Base-by-base conservation (phyloP, 257 asterid genomes). In the Petunia axillaris region DNA sequence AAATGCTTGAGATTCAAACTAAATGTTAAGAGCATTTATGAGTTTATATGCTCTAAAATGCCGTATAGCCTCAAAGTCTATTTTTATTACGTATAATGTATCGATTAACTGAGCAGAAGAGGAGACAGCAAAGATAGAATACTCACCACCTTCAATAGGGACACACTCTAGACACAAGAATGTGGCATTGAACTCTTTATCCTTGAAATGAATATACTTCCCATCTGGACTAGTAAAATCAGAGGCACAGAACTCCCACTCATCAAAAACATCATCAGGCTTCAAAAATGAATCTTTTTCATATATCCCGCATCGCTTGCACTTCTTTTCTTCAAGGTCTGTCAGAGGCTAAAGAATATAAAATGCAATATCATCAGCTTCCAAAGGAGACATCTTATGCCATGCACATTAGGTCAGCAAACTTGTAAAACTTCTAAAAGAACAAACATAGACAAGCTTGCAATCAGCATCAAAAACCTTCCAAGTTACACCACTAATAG, bases 101-200 rank as follows among this genome's bases (percentile, higher is more conserved):
- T 48, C 2, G 0, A 36, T 48, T 57, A 37, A 80, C 55, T 58
- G 13, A 77, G 36, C 38, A 55, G 40, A 63, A 37, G 63, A 75
- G 41, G 46, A 76, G 79, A 68, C 65, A 36, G 59, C 25, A 36
- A 8, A 55, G 55, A 80, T n/a, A 46, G 43, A 53, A 46, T 13
- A 75, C 85, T 84, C 76, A 84, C 87, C 82, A 44, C 77, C 71
- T 82, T 15, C 84, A 81, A 79, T 76, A 35, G 83, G 67, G 67
- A 58, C 75, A 39, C 91, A 87, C 14, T 85, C 87, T 25, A 55
- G 82, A 68, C 91, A 87, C 53, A 78, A 54, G 50, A 87, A 87
- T 58, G 91, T 87, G 54, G 83, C 91, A 57, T 82, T 82, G 66
- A 87, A 82, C 40, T 87, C 89, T 67, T 84, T 86, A 39, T 85